Base-by-base conservation (phyloP, 495 filamentous ascomycete species). In the Penicillium pancosmium region DNA sequence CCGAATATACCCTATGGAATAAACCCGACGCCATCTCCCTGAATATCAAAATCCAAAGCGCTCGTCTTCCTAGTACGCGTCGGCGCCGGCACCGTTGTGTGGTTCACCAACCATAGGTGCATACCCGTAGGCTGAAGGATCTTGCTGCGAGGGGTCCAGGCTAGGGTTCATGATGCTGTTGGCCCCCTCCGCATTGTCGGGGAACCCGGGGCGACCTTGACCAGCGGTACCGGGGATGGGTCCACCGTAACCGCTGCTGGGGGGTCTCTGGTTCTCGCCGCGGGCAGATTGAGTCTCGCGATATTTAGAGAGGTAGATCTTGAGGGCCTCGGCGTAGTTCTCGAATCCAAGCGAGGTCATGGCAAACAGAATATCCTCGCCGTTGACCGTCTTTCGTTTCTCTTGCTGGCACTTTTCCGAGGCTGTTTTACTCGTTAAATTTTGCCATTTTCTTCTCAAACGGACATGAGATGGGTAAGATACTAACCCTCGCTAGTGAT, bases 361-460 rank as follows among this genome's bases (percentile, higher is more conserved):
- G 50, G 94, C 94, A 71, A 97, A 98, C 36, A 98, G 76, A 58
- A 98, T 98, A 71, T 98, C 94, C 75, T 98, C 94, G 56, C 94
- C 94, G 67, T 98, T 98, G 59, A 98, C 94, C 0, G 94, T 98
- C 77, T 98, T 98, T 60, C 94, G 85, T 82, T 98, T 98, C 73
- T 98, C 94, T 73, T 97, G 95, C 68, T 97, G 94, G 69, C 94
- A 98, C 77, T 98, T 98, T 75, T 98, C 94, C 56, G 94, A 97
- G 11, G 95, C 94, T 98, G 69, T 66, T 69, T 57, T 71, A 49
- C 55, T 5, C n/a, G 44, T 61, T 38, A 62, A 50, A 50, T 35
- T 23, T 6, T 34, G 43, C 15, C 13, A 38, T 5, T 5, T 2
- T 7, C 36, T 7, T 9, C 36, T 38, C 36, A 38, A 12, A 4